These are phyloP conservation scores for Aspergillus fumigatiaffinis DNA, from an alignment of 2,329 filamentous ascomycete genomes.

Conservation along the genomic window DNA sequence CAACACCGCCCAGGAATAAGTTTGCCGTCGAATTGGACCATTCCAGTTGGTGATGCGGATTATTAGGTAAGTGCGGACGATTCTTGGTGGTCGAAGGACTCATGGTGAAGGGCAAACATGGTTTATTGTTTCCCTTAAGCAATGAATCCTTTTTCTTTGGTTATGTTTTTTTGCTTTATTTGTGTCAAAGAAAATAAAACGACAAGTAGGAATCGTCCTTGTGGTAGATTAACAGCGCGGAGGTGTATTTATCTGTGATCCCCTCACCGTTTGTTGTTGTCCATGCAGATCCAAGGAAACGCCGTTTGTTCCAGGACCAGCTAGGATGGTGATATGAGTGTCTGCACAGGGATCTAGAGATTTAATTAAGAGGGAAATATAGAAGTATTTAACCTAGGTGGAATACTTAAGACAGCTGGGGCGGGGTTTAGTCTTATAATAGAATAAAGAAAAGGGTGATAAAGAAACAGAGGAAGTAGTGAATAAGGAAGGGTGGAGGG, in stretches of 20 bases:
- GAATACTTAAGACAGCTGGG: not conserved
- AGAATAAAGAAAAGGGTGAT: not conserved
- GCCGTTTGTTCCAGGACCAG: not conserved
- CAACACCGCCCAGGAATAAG: conserved; percentile 34
- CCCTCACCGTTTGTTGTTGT: not conserved
- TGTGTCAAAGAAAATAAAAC: not conserved
- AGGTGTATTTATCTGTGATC: not conserved
- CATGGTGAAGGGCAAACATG: not conserved
- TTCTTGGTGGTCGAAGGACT: conserved; percentile 11
- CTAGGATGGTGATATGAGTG: not conserved
- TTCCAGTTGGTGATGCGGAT: conserved; percentile 17
- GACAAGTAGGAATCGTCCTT: not conserved
- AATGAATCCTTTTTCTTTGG: not conserved
- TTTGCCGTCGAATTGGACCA: conserved; percentile 38
- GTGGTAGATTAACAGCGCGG: not conserved
- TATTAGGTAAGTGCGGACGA: conserved; percentile 8
- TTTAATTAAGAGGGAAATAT: not conserved
- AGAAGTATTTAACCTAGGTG: too few relatives aligned
- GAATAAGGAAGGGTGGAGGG: too few relatives aligned
- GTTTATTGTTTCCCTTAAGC: not conserved
- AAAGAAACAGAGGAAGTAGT: not conserved
- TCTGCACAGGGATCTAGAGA: not conserved
- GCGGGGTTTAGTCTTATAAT: not conserved
- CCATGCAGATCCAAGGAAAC: not conserved
- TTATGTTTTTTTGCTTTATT: not conserved